phyloP scores from a whole-genome alignment of 2,329 filamentous ascomycete genomes.

The Balansia obtecta region DNA sequence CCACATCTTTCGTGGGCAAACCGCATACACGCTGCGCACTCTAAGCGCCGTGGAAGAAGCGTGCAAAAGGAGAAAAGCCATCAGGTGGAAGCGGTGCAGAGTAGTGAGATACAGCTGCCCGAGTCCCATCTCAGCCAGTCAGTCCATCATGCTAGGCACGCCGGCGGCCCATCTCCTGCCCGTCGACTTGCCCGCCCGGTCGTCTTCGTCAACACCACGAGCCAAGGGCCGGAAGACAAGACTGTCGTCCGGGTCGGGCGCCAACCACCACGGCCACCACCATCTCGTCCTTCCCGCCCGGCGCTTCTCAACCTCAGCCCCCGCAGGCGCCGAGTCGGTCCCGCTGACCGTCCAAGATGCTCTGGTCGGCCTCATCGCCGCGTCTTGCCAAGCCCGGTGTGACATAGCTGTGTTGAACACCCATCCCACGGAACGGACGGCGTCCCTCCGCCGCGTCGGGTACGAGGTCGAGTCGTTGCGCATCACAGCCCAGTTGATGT shows the following conservation, averaged over 20 bases:
- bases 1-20: no score
- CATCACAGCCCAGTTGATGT: slow-evolving; percentile 8
- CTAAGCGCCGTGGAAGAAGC: no score
- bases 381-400: slow-evolving; percentile 6
- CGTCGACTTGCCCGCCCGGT: neutral
- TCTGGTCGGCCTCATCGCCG: slow-evolving; percentile 11
- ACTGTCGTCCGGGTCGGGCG: neutral
- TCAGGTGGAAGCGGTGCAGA: no score
- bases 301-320: slow-evolving; percentile 1
- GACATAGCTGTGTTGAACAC: slow-evolving; percentile 5
- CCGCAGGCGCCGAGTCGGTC: slow-evolving; percentile 4
- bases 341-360: slow-evolving; percentile 5
- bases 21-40: no score
- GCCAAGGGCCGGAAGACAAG: no score
- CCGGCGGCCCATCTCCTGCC: slow-evolving; percentile 1
- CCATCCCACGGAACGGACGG: neutral
- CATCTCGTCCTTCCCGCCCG: no score
- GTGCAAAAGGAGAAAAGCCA: no score
- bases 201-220: neutral
- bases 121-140: neutral
- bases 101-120: no score
- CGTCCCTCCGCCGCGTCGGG: slow-evolving; percentile 1
- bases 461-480: slow-evolving; percentile 6
- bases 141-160: neutral
- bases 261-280: no score